These are phyloP conservation scores for Penicillium sp. DNA, from an alignment of 2,329 filamentous ascomycete species.

Conservation along the genomic window DNA sequence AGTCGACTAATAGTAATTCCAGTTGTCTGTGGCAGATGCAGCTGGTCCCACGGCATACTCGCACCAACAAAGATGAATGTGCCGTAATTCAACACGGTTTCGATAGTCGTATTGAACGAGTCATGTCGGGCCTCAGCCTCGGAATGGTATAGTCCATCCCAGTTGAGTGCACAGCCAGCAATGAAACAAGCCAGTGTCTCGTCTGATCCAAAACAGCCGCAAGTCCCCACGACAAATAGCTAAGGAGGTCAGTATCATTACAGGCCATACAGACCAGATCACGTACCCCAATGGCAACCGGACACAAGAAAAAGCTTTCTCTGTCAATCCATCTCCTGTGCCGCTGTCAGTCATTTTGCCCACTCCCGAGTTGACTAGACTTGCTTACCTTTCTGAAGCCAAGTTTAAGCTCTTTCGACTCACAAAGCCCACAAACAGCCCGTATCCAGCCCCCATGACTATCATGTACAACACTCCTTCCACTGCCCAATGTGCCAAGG, in stretches of 20 bases:
- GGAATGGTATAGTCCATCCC: constrained; percentile 59
- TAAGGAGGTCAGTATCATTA: constrained; percentile 16
- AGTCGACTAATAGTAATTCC: constrained; percentile 54
- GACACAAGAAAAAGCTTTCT: constrained; percentile 55
- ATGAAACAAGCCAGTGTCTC: constrained; percentile 62
- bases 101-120: constrained; percentile 59
- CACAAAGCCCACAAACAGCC: constrained; percentile 50
- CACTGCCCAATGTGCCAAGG: constrained; percentile 57
- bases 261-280: background rate
- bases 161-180: constrained; percentile 60
- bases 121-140: constrained; percentile 58
- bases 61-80: constrained; percentile 61
- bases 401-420: constrained; percentile 49
- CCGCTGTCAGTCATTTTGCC: constrained; percentile 4
- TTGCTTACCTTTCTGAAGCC: constrained; percentile 30
- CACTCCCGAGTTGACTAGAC: background rate
- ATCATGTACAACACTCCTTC: constrained; percentile 63
- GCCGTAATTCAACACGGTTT: constrained; percentile 59
- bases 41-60: constrained; percentile 56
- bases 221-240: constrained; percentile 59
- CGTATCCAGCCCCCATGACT: constrained; percentile 53
- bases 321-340: constrained; percentile 54
- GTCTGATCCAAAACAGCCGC: constrained; percentile 57
- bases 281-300: constrained; percentile 50
- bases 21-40: constrained; percentile 52